A percentile compares a stretch with the other conserved stretches of the same genome.
These are phyloP conservation scores for Saccharomycopsis hybrid DNA, from an alignment of 1,139 yeast species.

Conservation along the genomic window DNA sequence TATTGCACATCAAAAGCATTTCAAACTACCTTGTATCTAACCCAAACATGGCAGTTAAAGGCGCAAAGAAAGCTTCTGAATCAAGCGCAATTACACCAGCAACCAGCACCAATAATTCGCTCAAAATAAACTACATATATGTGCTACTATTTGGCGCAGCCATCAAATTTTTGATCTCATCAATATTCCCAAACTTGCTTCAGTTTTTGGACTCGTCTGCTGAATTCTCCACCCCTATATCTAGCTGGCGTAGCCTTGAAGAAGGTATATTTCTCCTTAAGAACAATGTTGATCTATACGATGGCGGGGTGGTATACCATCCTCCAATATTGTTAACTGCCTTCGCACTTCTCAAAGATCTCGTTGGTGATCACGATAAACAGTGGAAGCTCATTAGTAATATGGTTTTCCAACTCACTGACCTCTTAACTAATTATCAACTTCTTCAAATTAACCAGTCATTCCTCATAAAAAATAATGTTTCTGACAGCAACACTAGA, in stretches of 20 bases:
- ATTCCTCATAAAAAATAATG: slow-evolving; percentile 31
- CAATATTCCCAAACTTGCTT: slow-evolving; percentile 28
- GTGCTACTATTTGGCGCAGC: slow-evolving; percentile 22
- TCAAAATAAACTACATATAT: not conserved
- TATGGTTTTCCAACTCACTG: slow-evolving; percentile 12
- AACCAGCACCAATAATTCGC: too few relatives aligned
- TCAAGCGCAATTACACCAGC: too few relatives aligned
- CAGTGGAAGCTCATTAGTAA: slow-evolving; percentile 5
- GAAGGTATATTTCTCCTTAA: slow-evolving; percentile 73
- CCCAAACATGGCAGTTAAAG: too few relatives aligned
- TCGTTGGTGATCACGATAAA: slow-evolving; percentile 26
- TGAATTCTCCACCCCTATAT: slow-evolving; percentile 59
- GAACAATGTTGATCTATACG: slow-evolving; percentile 62
- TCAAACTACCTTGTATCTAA: too few relatives aligned
- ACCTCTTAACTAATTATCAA: slow-evolving; percentile 24
- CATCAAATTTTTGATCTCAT: slow-evolving; percentile 25
- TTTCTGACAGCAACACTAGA: slow-evolving; percentile 5
- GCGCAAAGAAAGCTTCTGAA: too few relatives aligned
- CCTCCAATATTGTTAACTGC: slow-evolving; percentile 62
- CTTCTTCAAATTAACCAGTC: slow-evolving; percentile 35
- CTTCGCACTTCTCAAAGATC: slow-evolving; percentile 24
- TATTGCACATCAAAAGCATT: too few relatives aligned
- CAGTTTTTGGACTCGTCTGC: slow-evolving; percentile 46
- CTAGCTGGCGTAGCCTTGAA: slow-evolving; percentile 41
- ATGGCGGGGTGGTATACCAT: slow-evolving; percentile 84